Conservation (phyloP, 1,284 basidiomycete species). For the Tremellales sp. region DNA sequence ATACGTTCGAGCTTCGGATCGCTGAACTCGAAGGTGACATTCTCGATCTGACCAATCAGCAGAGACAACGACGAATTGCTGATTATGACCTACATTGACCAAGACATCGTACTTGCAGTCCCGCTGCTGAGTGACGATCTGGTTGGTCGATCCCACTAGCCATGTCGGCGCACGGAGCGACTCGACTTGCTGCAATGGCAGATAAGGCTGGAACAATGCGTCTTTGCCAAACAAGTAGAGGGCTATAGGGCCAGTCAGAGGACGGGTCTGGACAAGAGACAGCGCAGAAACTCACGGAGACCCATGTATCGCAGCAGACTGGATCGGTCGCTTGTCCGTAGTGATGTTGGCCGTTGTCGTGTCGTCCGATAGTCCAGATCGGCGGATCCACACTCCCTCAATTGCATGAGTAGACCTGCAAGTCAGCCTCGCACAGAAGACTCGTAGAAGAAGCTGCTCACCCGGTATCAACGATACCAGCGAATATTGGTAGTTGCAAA, state of each 20-base stretch:
- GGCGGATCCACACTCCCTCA: conserved; percentile 91
- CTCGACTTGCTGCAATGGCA: conserved; percentile 93
- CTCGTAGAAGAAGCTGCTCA: conserved; percentile 34
- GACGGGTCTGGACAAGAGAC: background rate
- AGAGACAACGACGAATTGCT: background rate
- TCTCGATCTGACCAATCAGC: conserved; percentile 66
- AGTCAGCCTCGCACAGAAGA: conserved; percentile 1
- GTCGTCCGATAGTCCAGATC: conserved; percentile 62
- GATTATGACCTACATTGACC: conserved; percentile 62
- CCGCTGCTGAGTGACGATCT: conserved; percentile 89
- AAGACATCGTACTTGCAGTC: conserved; percentile 77
- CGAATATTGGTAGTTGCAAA: conserved; percentile 97
- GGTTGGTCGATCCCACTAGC: conserved; percentile 86
- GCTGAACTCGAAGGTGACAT: conserved; percentile 74
- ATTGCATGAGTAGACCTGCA: conserved; percentile 71
- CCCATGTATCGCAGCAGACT: conserved; percentile 90
- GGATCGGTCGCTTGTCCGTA: conserved; percentile 84
- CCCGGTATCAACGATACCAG: conserved; percentile 79
- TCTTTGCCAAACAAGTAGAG: conserved; percentile 72
- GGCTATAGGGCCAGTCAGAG: conserved; percentile 15
- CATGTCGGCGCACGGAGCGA: conserved; percentile 75
- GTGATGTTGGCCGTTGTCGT: conserved; percentile 64
- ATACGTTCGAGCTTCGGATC: conserved; percentile 74
- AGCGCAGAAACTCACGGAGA: conserved; percentile 63
- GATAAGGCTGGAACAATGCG: conserved; percentile 95